Percentiles rank a stretch among this genome's conserved stretches.
phyloP scores from a whole-genome alignment of 176 grass and related monocot species.

The Lolium rigidum region DNA sequence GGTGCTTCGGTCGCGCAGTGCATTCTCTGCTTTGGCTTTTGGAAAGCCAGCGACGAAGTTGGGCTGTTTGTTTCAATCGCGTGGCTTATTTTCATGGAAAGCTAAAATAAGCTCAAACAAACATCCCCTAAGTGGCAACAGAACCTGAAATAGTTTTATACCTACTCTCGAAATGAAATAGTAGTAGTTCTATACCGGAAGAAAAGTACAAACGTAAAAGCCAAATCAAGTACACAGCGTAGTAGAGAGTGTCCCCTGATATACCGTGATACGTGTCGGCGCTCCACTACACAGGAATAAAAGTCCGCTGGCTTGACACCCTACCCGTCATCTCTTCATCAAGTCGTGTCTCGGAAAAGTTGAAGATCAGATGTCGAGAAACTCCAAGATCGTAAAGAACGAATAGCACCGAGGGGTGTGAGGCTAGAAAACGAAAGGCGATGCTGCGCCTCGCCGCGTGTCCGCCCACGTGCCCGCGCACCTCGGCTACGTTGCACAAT shows the following conservation, averaged over 20 bases:
- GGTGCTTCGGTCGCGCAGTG: no score
- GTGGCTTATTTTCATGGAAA: no score
- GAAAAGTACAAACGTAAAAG: no score
- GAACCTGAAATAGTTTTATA: no score
- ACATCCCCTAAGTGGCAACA: no score
- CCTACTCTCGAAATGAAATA: no score
- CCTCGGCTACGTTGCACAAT: background rate
- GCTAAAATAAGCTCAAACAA: no score
- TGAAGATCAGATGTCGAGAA: background rate
- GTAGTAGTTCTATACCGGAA: no score
- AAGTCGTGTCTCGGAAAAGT: background rate
- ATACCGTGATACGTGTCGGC: background rate
- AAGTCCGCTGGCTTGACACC: background rate
- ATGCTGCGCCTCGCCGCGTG: background rate
- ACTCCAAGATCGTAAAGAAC: background rate
- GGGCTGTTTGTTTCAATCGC: no score
- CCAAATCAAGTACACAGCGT: no score
- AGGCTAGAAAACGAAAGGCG: background rate
- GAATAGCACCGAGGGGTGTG: background rate
- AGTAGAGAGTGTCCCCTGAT: background rate
- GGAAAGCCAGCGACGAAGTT: no score
- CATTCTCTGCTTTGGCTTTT: no score
- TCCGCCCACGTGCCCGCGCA: background rate
- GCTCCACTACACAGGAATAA: background rate
- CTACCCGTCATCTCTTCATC: background rate